phyloP scores from a whole-genome alignment of 2,329 filamentous ascomycete genomes.

The Aspergillus unguis region DNA sequence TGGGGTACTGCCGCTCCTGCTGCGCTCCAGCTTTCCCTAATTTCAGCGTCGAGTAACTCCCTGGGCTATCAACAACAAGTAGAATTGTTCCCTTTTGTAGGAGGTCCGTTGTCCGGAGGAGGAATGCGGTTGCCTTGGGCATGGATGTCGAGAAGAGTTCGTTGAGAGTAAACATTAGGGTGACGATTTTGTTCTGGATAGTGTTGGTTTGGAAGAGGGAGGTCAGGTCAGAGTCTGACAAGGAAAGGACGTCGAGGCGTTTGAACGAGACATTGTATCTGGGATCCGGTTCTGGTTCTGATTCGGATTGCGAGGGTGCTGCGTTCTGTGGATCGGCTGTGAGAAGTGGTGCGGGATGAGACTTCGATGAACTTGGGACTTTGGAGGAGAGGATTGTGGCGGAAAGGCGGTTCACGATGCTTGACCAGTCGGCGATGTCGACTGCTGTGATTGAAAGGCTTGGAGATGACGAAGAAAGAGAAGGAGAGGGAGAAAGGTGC shows the following conservation, averaged over 20 bases:
- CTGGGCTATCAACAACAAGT: slow-evolving; percentile 87
- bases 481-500: too few relatives aligned
- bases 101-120: slow-evolving; percentile 63
- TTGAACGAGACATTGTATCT: slow-evolving; percentile 41
- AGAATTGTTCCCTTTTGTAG: slow-evolving; percentile 63
- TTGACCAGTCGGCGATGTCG: slow-evolving; percentile 76
- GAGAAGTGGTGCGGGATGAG: slow-evolving; percentile 31
- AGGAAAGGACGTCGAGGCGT: slow-evolving; percentile 51
- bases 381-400: slow-evolving; percentile 47
- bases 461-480: neutral
- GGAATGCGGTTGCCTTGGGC: slow-evolving; percentile 69
- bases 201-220: slow-evolving; percentile 26
- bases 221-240: slow-evolving; percentile 38
- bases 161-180: slow-evolving; percentile 90
- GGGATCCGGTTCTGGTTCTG: neutral
- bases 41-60: slow-evolving; percentile 81
- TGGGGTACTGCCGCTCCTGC: slow-evolving; percentile 68
- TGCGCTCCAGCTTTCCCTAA: slow-evolving; percentile 52
- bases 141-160: slow-evolving; percentile 83
- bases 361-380: slow-evolving; percentile 25
- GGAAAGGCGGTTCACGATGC: slow-evolving; percentile 59
- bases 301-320: too few relatives aligned
- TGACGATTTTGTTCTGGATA: slow-evolving; percentile 56
- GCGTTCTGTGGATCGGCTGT: neutral
- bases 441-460: slow-evolving; percentile 59